Base-by-base conservation (phyloP, 345 rosid genomes). In the Erucastrum elatum region DNA sequence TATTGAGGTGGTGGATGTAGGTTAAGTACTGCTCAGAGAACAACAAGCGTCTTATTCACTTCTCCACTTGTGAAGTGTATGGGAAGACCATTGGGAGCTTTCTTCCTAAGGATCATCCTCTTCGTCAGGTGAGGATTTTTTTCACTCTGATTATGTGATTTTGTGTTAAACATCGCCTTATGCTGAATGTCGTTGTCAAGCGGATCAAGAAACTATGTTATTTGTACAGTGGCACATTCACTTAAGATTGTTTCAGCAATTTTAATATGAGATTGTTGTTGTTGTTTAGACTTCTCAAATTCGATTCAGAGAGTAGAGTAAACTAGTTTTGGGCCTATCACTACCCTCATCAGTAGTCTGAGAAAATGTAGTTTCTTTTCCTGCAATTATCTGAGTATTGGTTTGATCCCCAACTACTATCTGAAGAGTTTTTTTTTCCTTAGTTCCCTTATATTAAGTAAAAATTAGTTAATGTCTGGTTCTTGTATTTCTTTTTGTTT, bases 1-100 rank as follows among this genome's bases (percentile, higher is more conserved):
- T 33, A 66, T 83, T 80, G 86, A 75, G 51, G 53, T 80, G 76
- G 7, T 60, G 29, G 39, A 75, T 80, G 39, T 71, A 96, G 99
- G 97, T 89, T 27, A 96, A 96, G 76, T 96, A 96, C 83, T 96
- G 99, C 81, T 96, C 99, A 25, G 99, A 96, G 88, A 96, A 96
- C 86, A 87, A 73, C 85, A 96, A 96, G 88, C 98, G 99, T 81
- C 82, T 96, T 44, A 93, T 96, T 84, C 99, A 93, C 87, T 96
- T 96, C 83, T 96, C 99, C 4, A 96, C 99, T 29, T 96, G 99
- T 81, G 99, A 96, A 87, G 97, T 96, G 6, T 96, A 96, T 84
- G 99, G 99, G 16, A 96, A 96, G 86, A 96, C 99, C 4, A 90
- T 96, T 9, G 97, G 98, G 49, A 85, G 96, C 86, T 93, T 88